Evolutionary conservation across 1,139 yeast species (phyloP), one percentile per base, ranked within the genome.

Genomic region (Scheffersomyces titani): DNA sequence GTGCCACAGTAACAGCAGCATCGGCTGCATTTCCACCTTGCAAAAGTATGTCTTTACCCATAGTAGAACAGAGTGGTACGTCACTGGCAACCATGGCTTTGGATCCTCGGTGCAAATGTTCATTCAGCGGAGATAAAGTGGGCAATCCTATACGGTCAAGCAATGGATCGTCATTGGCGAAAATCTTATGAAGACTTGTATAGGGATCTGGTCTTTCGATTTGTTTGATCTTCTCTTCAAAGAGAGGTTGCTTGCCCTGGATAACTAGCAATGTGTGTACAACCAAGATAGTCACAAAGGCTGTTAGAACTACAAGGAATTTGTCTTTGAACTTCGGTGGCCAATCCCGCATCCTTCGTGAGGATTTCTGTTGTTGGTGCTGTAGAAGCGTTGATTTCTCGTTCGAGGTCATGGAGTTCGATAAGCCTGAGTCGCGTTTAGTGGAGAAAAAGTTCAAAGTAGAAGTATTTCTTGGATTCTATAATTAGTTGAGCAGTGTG

Each of bases 21-120:
- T 94, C 98, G 0, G 97, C 97, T 0, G 98, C 98, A 59, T 78
- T 78, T 53, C 89, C 89, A 2, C 94, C 94, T 19, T 82, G 82
- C 46, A 73, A 65, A 20, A 92, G 72, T 20, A 92, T 85, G 3
- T 80, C 74, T 5, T 81, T 80, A 1, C 96, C 97, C 78, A 91
- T 72, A 24, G 81, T 70, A 2, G 96, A 89, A 69, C 98, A 92
- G 6, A 77, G 58, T 16, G 87, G 88, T 0, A 89, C 84, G 68
- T 92, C 97, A 53, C 90, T 81, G 9, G 93, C 86, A 7, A 92
- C 92, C 68, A 93, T 94, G 16, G 89, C 93, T 21, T 78, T 68
- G 5, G 57, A 18, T 0, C 82, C 80, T 0, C 59, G 50, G 48
- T 68, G 73, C 16, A 71, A 64, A 56, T 77, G 80, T 1, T 67